phyloP scores from a whole-genome alignment of 768 basidiomycete species.

The Xerocomellus amylosporus region DNA sequence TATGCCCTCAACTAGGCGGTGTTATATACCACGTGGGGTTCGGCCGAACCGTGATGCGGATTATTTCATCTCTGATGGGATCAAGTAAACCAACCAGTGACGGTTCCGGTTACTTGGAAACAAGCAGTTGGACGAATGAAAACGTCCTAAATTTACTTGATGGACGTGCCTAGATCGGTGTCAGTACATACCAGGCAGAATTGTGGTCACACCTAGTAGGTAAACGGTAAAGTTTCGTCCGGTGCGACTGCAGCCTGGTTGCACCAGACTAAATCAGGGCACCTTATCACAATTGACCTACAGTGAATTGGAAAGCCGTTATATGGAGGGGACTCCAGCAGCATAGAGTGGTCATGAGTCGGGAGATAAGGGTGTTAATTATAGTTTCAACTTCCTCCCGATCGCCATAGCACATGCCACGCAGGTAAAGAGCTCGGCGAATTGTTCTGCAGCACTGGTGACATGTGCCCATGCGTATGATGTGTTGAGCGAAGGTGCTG shows the following conservation, averaged over 20 bases:
- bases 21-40: not conserved
- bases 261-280: too few relatives aligned
- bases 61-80: slow-evolving; percentile 4
- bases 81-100: not conserved
- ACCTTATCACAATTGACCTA: not conserved
- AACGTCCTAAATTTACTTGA: not conserved
- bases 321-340: not conserved
- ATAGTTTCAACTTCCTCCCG: not conserved
- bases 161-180: not conserved
- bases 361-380: not conserved
- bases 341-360: not conserved
- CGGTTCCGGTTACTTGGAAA: slow-evolving; percentile 10
- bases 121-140: not conserved
- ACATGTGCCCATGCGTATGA: not conserved
- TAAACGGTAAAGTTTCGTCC: too few relatives aligned
- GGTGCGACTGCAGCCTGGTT: not conserved
- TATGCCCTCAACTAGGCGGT: not conserved
- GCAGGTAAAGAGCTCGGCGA: not conserved
- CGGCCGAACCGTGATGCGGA: slow-evolving; percentile 9
- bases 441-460: not conserved
- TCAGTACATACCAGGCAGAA: not conserved
- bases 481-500: not conserved
- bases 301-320: not conserved
- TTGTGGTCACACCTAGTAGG: too few relatives aligned
- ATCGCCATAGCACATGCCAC: slow-evolving; percentile 1